Evolutionary conservation across 768 basidiomycete genomes (phyloP).

Genomic region (Megacollybia marginata): DNA sequence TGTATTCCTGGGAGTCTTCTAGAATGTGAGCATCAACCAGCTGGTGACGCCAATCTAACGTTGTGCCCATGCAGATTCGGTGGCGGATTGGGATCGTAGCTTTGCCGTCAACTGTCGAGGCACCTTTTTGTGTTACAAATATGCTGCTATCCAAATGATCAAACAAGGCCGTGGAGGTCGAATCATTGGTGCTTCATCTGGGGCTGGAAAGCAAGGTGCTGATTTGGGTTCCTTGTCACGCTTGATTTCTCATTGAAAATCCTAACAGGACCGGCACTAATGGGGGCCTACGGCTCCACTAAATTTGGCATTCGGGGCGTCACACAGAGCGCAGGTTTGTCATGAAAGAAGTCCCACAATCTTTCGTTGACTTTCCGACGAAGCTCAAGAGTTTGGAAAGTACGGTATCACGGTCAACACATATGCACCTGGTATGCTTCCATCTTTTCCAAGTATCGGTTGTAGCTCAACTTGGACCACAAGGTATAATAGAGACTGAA

Average conservation of each 20-base stretch:
- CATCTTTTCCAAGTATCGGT: too few relatives aligned
- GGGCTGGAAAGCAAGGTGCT: constrained; percentile 9
- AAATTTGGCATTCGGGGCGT: constrained; percentile 24
- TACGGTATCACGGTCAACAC: constrained; percentile 5
- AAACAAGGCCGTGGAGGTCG: constrained; percentile 29
- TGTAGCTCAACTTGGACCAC: too few relatives aligned
- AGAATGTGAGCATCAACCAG: constrained; percentile 4
- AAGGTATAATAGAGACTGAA: too few relatives aligned
- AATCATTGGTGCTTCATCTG: constrained; percentile 23
- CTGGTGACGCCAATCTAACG: not conserved
- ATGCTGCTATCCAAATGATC: constrained; percentile 31
- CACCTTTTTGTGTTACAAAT: constrained; percentile 31
- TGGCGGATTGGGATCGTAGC: constrained; percentile 14
- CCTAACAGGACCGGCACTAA: constrained; percentile 2
- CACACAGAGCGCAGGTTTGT: constrained; percentile 23
- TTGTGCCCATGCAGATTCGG: constrained; percentile 8
- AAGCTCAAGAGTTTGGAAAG: constrained; percentile 3
- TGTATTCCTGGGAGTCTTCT: not conserved
- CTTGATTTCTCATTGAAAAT: not conserved
- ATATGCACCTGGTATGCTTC: constrained; percentile 2
- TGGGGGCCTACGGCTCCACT: constrained; percentile 18
- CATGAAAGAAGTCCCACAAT: not conserved
- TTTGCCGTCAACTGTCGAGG: constrained; percentile 25
- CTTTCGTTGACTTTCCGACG: not conserved
- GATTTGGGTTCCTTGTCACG: not conserved